phyloP scores from a whole-genome alignment of 2,329 filamentous ascomycete species.

The Cladophialophora immunda region DNA sequence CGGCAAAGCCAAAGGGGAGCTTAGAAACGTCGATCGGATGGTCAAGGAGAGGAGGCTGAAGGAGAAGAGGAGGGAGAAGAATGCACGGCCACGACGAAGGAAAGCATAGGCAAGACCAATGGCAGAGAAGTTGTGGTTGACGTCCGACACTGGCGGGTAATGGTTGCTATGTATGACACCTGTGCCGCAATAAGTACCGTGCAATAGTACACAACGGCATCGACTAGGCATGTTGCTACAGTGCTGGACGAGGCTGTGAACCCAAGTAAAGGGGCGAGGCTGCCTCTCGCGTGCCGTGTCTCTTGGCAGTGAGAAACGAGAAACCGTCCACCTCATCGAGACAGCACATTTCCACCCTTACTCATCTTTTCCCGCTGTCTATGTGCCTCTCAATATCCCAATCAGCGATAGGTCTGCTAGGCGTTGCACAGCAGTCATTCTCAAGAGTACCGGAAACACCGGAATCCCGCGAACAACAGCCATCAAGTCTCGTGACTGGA shows the following conservation, averaged over 20 bases:
- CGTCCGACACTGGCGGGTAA: background rate
- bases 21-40: slow-evolving; percentile 81
- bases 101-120: slow-evolving; percentile 7
- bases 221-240: background rate
- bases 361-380: background rate
- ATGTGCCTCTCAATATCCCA: background rate
- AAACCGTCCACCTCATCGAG: background rate
- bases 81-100: slow-evolving; percentile 71
- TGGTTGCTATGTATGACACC: background rate
- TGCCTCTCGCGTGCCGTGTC: background rate
- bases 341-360: background rate
- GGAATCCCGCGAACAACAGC: too few species aligned
- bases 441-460: too few species aligned
- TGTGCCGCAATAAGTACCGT: background rate
- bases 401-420: background rate
- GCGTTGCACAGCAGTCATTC: background rate
- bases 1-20: slow-evolving; percentile 36
- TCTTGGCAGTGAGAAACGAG: background rate
- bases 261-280: background rate
- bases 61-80: slow-evolving; percentile 84
- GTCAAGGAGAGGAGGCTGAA: slow-evolving; percentile 80
- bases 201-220: too few species aligned
- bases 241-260: background rate
- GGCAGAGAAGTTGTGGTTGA: background rate
- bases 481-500: too few species aligned